Evolutionary conservation across 208 protist genomes (phyloP).

Genomic region (Novymonas esmeraldas): DNA sequence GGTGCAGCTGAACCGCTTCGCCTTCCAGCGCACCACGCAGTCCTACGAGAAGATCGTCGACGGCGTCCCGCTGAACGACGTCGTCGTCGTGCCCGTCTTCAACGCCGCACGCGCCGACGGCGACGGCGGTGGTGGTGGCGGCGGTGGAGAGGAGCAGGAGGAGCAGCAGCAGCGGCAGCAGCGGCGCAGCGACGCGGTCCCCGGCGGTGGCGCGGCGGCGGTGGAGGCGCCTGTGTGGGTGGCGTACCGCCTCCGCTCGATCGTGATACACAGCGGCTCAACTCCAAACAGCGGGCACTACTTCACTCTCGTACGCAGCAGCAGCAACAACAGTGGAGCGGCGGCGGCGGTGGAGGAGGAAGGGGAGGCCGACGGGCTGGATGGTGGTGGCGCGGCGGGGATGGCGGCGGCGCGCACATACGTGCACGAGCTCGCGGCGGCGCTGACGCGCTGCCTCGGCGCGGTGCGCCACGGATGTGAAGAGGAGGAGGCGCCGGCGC

Average conservation of each 20-base stretch:
- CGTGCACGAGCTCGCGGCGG: conserved; percentile 8
- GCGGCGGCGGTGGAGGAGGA: neutral
- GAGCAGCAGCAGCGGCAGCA: neutral
- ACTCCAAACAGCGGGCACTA: conserved; percentile 70
- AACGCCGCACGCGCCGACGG: too few species aligned
- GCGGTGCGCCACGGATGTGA: neutral
- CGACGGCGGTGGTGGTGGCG: neutral
- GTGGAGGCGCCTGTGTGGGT: conserved; percentile 22
- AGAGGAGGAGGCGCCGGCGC: neutral
- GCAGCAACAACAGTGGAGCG: neutral
- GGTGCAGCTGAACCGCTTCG: conserved; percentile 70
- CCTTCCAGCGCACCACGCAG: conserved; percentile 37
- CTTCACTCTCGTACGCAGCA: conserved; percentile 37
- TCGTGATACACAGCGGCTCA: conserved; percentile 76
- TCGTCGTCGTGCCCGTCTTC: conserved; percentile 42
- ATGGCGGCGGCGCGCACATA: neutral
- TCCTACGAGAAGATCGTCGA: conserved; percentile 57
- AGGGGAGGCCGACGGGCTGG: neutral
- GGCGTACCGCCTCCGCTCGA: conserved; percentile 50
- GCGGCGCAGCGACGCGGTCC: neutral
- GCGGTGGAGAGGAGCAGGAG: conserved; percentile 2
- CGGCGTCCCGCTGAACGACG: conserved; percentile 55
- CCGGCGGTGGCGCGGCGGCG: neutral
- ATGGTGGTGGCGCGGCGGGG: neutral
- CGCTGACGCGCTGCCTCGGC: conserved; percentile 5